A percentile compares a stretch with the other conserved stretches of the same genome.
Evolutionary conservation across 2,329 filamentous ascomycete species (phyloP).

Genomic region (Penicillium sp.): DNA sequence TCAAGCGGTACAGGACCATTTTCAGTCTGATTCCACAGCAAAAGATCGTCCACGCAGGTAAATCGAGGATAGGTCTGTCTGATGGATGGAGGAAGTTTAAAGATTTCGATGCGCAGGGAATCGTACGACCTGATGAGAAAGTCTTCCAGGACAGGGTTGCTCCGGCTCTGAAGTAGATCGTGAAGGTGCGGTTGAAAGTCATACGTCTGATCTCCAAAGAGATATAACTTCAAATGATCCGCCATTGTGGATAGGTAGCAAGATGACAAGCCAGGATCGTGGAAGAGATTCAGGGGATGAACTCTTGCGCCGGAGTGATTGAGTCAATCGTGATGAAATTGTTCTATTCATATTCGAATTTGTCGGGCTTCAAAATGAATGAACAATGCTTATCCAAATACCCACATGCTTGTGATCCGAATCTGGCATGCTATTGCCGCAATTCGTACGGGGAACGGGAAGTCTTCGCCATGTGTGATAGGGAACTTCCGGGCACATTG

Average conservation of each 20-base stretch:
- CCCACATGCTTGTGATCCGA: no score
- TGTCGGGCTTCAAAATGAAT: no score
- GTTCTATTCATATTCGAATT: no score
- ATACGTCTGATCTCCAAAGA: constrained; percentile 21
- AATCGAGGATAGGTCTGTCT: constrained; percentile 5
- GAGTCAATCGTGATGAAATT: no score
- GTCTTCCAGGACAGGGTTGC: constrained; percentile 7
- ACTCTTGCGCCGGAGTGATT: background rate
- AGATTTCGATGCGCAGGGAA: constrained; percentile 8
- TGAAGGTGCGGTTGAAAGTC: constrained; percentile 3
- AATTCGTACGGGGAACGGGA: no score
- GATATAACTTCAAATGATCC: background rate
- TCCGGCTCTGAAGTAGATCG: background rate
- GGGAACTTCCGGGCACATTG: no score
- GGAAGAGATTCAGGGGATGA: background rate
- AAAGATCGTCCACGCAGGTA: constrained; percentile 6
- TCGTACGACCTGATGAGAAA: constrained; percentile 9
- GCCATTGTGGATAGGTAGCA: background rate
- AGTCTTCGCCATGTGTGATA: no score
- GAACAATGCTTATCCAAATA: no score
- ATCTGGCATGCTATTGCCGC: no score
- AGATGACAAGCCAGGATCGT: background rate
- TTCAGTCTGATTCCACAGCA: constrained; percentile 2
- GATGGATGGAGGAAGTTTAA: background rate
- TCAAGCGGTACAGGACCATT: constrained; percentile 2